Percentiles rank a stretch among this genome's conserved stretches.
Conservation (phyloP, 768 basidiomycete species). For the Amanita pseudoporphyria region DNA sequence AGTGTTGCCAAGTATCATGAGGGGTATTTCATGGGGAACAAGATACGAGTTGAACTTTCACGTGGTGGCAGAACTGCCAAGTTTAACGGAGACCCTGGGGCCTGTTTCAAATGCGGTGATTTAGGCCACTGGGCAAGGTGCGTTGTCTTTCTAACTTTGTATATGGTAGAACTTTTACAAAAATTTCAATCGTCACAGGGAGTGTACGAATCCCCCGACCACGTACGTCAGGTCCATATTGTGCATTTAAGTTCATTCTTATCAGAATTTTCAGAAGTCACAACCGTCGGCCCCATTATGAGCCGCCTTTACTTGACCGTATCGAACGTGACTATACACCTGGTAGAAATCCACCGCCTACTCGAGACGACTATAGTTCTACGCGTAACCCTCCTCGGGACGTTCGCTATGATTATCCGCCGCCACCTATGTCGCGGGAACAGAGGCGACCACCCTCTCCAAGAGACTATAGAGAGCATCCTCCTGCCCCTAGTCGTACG, state of each 20-base stretch:
- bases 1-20: slow-evolving; percentile 85
- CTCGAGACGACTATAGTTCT: slow-evolving; percentile 47
- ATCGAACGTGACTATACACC: slow-evolving; percentile 48
- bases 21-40: slow-evolving; percentile 88
- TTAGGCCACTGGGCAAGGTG: slow-evolving; percentile 88
- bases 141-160: slow-evolving; percentile 14
- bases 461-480: slow-evolving; percentile 61
- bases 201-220: slow-evolving; percentile 54
- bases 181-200: slow-evolving; percentile 30
- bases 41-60: slow-evolving; percentile 81
- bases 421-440: slow-evolving; percentile 38
- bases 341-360: slow-evolving; percentile 27
- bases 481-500: slow-evolving; percentile 38
- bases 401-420: slow-evolving; percentile 52
- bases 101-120: slow-evolving; percentile 82
- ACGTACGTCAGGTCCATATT: slow-evolving; percentile 33
- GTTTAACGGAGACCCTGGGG: slow-evolving; percentile 76
- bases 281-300: slow-evolving; percentile 34
- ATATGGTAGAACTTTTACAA: slow-evolving; percentile 2
- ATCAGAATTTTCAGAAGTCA: slow-evolving; percentile 17
- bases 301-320: slow-evolving; percentile 48
- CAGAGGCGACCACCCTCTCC: slow-evolving; percentile 54
- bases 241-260: neutral
- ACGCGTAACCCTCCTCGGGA: slow-evolving; percentile 43
- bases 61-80: slow-evolving; percentile 77